phyloP scores from a whole-genome alignment of 352 stramenopile species.

The Phytophthora tubulina region DNA sequence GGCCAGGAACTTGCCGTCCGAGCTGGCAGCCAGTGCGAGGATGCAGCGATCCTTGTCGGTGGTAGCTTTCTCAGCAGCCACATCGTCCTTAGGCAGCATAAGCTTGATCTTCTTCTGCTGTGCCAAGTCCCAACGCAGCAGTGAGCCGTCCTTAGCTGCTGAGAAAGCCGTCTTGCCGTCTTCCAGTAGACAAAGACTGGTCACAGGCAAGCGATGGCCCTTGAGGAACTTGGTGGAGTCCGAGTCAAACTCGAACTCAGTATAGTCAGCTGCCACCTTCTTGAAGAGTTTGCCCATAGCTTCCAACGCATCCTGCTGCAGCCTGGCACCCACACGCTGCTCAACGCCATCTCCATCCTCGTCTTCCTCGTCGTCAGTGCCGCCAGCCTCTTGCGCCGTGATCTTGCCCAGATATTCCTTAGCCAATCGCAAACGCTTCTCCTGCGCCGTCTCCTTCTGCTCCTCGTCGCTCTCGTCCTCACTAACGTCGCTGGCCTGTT shows the following conservation, averaged over 20 bases:
- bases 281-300: slow-evolving; percentile 91
- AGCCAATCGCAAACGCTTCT: slow-evolving; percentile 90
- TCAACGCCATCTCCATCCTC: slow-evolving; percentile 64
- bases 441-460: slow-evolving; percentile 84
- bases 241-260: slow-evolving; percentile 84
- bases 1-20: slow-evolving; percentile 93
- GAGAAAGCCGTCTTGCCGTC: slow-evolving; percentile 93
- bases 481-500: slow-evolving; percentile 29
- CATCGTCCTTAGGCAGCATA: slow-evolving; percentile 67
- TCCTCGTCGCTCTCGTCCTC: slow-evolving; percentile 60
- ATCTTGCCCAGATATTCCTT: slow-evolving; percentile 92
- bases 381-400: slow-evolving; percentile 66
- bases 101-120: slow-evolving; percentile 81
- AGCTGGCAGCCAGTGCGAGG: slow-evolving; percentile 89
- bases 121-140: slow-evolving; percentile 91
- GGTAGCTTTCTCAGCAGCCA: slow-evolving; percentile 50
- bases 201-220: slow-evolving; percentile 86
- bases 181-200: slow-evolving; percentile 87
- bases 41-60: slow-evolving; percentile 87
- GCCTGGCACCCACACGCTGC: slow-evolving; percentile 73
- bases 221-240: slow-evolving; percentile 84
- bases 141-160: slow-evolving; percentile 92
- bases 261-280: slow-evolving; percentile 78
- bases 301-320: slow-evolving; percentile 89
- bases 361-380: slow-evolving; percentile 42